Base-by-base conservation (phyloP, 371 early-diverging fungal species). In the Mucor racemosus region DNA sequence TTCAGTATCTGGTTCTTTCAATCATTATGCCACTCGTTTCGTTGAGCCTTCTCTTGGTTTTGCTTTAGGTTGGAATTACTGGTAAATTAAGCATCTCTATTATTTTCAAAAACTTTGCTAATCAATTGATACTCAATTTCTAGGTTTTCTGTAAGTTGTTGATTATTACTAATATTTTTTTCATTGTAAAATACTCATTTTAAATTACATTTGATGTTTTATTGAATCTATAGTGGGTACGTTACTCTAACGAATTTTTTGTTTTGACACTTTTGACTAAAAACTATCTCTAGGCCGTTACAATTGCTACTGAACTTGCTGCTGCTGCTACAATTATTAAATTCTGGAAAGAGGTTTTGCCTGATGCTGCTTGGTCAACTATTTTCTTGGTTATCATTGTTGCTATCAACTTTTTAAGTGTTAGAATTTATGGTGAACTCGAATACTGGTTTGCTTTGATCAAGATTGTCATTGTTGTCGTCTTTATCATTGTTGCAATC, bases 21-120 rank as follows among this genome's bases (percentile, higher is more conserved):
- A 91, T 63, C 87, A 90, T 33, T 92, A 92, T 75, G 95, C 92
- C 11, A 84, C 88, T 19, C 88, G 95, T 21, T 94, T 95, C 64
- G 84, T 94, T 17, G 95, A 95, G 61, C 92, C 92, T 10, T 86
- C 94, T 2, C 82, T 93, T 17, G 92, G 91, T 6, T 94, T 94
- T 80, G 91, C 86, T 85, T 65, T 90, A 84, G 62, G 90, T 84
- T 80, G 80, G 80, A 86, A 88, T 64, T 91, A 80, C 48, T 76
- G 82, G 81, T 77, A 78, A 76, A 17, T 61, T 53, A 31, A 19
- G 21, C 31, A 53, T 53, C 8, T 31, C 33, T 39, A 53, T 46
- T 36, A 35, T n/a, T n/a, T n/a, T n/a, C n/a, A 21, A 26, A 15
- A 21, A 21, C 26, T 1, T 31, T 33, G 40, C 14, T 36, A 58